A percentile compares a stretch with the other conserved stretches of the same genome.
phyloP scores from a whole-genome alignment of 768 basidiomycete species.

The Tricholoma terreum region DNA sequence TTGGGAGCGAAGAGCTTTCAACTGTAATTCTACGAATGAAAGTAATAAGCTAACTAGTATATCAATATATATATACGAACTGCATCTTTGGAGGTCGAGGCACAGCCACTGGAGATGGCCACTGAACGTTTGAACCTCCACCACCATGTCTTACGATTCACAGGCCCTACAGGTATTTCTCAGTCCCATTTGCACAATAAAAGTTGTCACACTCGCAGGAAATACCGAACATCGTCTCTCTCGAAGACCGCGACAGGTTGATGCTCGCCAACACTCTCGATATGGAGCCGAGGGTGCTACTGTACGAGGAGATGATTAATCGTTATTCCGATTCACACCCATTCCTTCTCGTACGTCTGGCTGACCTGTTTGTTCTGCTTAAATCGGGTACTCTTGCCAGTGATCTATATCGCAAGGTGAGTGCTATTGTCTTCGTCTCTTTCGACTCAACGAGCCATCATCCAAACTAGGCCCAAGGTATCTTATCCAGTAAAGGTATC shows the following conservation, averaged over 20 bases:
- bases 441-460: background rate
- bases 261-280: conserved; percentile 1
- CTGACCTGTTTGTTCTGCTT: conserved; percentile 3
- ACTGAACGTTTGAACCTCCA: background rate
- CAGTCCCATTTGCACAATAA: background rate
- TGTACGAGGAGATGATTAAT: conserved; percentile 19
- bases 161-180: conserved; percentile 11
- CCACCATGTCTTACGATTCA: conserved; percentile 16
- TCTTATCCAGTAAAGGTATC: conserved; percentile 9
- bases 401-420: conserved; percentile 16
- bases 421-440: background rate
- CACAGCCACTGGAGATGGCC: background rate
- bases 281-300: conserved; percentile 7
- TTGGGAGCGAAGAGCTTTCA: no score
- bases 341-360: conserved; percentile 12
- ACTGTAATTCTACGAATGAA: no score
- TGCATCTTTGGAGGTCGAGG: no score
- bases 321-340: conserved; percentile 16
- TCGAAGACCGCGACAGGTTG: conserved; percentile 14
- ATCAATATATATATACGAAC: no score
- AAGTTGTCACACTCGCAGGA: conserved; percentile 5
- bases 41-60: no score
- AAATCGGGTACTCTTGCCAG: conserved; percentile 12
- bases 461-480: conserved; percentile 14
- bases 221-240: conserved; percentile 14